A percentile compares a stretch with the other conserved stretches of the same genome.
Conservation (phyloP, 768 basidiomycete species). For the Suillus discolor region DNA sequence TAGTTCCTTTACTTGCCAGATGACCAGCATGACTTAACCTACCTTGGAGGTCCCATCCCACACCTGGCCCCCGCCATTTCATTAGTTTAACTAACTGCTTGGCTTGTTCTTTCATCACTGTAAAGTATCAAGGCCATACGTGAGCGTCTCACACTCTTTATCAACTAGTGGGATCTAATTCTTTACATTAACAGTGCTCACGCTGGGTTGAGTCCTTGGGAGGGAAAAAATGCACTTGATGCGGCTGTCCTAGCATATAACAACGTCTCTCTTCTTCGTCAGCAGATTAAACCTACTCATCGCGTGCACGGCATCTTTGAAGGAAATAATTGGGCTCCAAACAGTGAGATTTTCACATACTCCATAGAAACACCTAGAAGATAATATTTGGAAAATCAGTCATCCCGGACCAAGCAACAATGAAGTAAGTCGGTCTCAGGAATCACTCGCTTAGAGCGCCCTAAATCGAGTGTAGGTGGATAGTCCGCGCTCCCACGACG, state of each 20-base stretch:
- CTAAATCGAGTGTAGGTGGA: constrained; percentile 47
- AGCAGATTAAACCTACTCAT: constrained; percentile 72
- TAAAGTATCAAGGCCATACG: constrained; percentile 73
- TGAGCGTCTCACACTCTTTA: constrained; percentile 25
- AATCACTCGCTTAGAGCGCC: background rate
- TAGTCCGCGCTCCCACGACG: constrained; percentile 65
- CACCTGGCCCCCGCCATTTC: constrained; percentile 65
- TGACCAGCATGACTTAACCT: background rate
- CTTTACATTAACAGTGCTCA: constrained; percentile 50
- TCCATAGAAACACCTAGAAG: background rate
- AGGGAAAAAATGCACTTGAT: constrained; percentile 76
- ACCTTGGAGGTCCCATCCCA: constrained; percentile 65
- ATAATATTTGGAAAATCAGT: constrained; percentile 41
- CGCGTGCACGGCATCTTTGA: constrained; percentile 78
- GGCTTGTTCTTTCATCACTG: constrained; percentile 54
- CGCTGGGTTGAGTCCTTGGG: constrained; percentile 76
- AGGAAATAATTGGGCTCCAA: constrained; percentile 70
- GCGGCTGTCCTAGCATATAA: constrained; percentile 79
- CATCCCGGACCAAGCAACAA: constrained; percentile 75
- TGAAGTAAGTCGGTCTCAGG: constrained; percentile 47
- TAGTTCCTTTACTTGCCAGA: constrained; percentile 16
- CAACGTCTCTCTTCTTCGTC: constrained; percentile 76
- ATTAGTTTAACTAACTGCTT: constrained; percentile 63
- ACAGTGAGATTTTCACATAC: constrained; percentile 43
- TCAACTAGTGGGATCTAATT: background rate